Conservation (phyloP, 2,329 filamentous ascomycete species). For the Aspergillus persii region DNA sequence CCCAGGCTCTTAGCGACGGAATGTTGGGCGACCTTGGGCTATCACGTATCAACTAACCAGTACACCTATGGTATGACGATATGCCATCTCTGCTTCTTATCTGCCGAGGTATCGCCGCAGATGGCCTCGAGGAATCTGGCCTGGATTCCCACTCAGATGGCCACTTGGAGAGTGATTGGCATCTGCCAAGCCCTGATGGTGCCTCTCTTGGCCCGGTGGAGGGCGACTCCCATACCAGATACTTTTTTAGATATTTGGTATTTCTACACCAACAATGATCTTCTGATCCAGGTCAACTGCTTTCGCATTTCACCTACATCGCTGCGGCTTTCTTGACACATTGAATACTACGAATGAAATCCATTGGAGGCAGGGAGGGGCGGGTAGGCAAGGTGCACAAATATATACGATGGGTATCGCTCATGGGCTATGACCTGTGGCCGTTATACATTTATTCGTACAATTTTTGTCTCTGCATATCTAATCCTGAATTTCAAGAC, state of each 20-base stretch:
- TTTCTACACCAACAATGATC: neutral
- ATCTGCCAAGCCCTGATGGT: constrained; percentile 55
- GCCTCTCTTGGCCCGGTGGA: constrained; percentile 55
- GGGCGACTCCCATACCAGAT: constrained; percentile 56
- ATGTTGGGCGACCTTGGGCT: constrained; percentile 53
- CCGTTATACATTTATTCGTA: constrained; percentile 56
- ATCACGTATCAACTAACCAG: constrained; percentile 50
- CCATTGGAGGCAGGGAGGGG: neutral
- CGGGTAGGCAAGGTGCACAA: constrained; percentile 30
- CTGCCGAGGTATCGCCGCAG: constrained; percentile 51
- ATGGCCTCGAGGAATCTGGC: constrained; percentile 54
- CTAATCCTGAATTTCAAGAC: constrained; percentile 38
- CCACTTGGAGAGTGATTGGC: constrained; percentile 54
- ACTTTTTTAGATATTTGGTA: constrained; percentile 8
- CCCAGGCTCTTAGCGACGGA: constrained; percentile 53
- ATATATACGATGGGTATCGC: constrained; percentile 41
- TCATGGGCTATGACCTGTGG: constrained; percentile 44
- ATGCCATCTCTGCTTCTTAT: constrained; percentile 51
- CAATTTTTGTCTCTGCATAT: constrained; percentile 31
- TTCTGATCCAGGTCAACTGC: neutral
- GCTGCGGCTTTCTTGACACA: neutral
- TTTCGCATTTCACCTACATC: neutral
- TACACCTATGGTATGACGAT: constrained; percentile 57
- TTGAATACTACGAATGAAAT: neutral
- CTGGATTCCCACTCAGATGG: constrained; percentile 55